Evolutionary conservation across 1,284 basidiomycete genomes (phyloP).

Genomic region (Sanghuangporus weigelae): DNA sequence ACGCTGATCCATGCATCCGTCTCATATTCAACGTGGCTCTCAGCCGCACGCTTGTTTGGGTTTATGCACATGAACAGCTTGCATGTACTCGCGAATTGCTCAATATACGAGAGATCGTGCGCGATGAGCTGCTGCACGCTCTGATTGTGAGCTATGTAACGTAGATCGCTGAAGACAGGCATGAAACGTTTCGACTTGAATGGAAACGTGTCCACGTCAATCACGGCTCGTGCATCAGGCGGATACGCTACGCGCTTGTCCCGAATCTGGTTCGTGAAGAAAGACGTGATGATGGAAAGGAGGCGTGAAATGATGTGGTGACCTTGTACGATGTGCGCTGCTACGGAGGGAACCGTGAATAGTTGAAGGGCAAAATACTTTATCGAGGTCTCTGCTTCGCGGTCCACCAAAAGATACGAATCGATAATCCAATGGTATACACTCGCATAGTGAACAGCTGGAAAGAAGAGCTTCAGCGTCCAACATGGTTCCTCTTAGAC

Average conservation of each 20-base stretch:
- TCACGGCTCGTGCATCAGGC: constrained; percentile 35
- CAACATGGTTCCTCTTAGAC: background rate
- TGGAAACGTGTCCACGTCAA: constrained; percentile 78
- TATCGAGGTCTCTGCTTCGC: constrained; percentile 90
- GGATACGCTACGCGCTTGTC: constrained; percentile 61
- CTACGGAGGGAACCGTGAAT: constrained; percentile 84
- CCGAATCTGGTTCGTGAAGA: constrained; percentile 83
- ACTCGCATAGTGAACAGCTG: constrained; percentile 79
- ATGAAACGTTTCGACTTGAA: constrained; percentile 94
- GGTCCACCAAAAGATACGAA: constrained; percentile 84
- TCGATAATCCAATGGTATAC: constrained; percentile 88
- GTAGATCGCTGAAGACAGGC: constrained; percentile 82
- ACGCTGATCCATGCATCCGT: constrained; percentile 92
- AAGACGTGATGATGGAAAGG: constrained; percentile 76
- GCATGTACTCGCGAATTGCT: constrained; percentile 61
- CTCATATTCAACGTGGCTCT: constrained; percentile 89
- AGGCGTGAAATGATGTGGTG: constrained; percentile 73
- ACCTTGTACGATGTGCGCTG: constrained; percentile 71
- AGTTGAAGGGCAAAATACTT: constrained; percentile 89
- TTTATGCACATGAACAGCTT: constrained; percentile 90
- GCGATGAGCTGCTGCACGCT: constrained; percentile 77
- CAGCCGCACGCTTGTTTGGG: constrained; percentile 78
- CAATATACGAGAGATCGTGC: constrained; percentile 53
- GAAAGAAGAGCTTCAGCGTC: constrained; percentile 2
- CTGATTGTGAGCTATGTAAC: constrained; percentile 70